Evolutionary conservation across 306 rosid species (phyloP).

Genomic region (Vigna unguiculata): DNA sequence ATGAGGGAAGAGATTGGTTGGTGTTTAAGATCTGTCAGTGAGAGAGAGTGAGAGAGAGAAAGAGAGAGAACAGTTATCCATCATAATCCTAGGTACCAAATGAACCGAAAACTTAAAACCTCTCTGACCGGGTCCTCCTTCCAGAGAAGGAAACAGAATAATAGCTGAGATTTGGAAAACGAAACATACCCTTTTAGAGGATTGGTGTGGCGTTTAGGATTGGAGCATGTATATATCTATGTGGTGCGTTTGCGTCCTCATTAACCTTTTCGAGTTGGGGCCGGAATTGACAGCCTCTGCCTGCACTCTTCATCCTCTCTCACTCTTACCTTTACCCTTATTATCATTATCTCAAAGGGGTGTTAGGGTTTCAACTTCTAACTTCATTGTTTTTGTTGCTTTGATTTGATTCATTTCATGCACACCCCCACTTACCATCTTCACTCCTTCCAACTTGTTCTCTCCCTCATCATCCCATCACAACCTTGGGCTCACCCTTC

Average conservation of each 20-base stretch:
- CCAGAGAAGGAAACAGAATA: conserved; percentile 59
- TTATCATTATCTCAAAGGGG: too few species aligned
- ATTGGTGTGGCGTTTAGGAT: conserved; percentile 9
- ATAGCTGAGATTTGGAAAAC: conserved; percentile 47
- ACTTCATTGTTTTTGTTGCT: neutral
- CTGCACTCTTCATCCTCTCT: conserved; percentile 21
- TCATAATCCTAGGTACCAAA: conserved; percentile 76
- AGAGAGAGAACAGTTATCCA: conserved; percentile 62
- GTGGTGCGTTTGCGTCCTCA: conserved; percentile 50
- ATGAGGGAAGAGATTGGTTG: conserved; percentile 50
- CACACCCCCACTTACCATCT: neutral
- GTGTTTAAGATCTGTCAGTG: conserved; percentile 47
- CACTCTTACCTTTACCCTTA: neutral
- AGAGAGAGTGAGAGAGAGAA: neutral
- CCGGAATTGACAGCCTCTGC: conserved; percentile 45
- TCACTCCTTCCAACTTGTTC: neutral
- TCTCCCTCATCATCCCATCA: neutral
- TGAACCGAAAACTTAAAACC: conserved; percentile 60
- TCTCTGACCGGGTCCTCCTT: conserved; percentile 53
- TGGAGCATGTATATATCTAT: conserved; percentile 13
- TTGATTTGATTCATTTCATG: too few species aligned
- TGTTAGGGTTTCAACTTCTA: conserved; percentile 45
- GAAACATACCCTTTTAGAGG: conserved; percentile 48
- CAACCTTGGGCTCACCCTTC: conserved; percentile 24
- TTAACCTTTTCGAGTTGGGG: conserved; percentile 49